A percentile compares a stretch with the other conserved stretches of the same genome.
Evolutionary conservation across 2,329 filamentous ascomycete species (phyloP).

Genomic region (Apiospora saccharicola): DNA sequence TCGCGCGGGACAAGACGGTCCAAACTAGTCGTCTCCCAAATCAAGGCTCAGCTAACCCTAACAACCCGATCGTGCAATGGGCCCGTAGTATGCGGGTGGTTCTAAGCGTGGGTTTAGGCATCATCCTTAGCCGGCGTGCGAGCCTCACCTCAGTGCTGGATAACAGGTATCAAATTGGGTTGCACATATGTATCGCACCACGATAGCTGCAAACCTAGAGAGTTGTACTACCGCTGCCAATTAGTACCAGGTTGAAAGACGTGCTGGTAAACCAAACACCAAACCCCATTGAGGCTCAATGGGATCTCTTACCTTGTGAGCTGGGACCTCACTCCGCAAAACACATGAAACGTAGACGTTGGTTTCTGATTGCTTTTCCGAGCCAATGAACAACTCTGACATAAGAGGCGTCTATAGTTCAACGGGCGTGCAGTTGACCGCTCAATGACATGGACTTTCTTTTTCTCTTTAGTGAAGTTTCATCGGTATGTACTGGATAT

Average conservation of each 20-base stretch:
- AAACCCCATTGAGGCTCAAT: not conserved
- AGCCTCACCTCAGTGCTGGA: not conserved
- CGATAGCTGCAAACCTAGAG: not conserved
- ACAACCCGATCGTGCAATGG: constrained; percentile 1
- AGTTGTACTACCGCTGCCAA: not conserved
- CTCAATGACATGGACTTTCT: constrained; percentile 18
- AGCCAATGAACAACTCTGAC: not conserved
- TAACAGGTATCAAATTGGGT: not conserved
- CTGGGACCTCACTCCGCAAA: not conserved
- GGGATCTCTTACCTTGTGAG: not conserved
- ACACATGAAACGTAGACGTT: constrained; percentile 13
- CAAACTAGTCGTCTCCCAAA: not conserved
- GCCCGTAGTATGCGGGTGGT: not conserved
- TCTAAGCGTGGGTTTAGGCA: not conserved
- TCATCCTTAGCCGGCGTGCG: not conserved
- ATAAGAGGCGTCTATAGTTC: not conserved
- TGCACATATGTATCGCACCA: not conserved
- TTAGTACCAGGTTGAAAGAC: not conserved
- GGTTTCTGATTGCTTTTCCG: constrained; percentile 6
- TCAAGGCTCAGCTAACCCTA: not conserved
- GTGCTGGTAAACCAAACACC: too few species aligned
- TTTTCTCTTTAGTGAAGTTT: constrained; percentile 14
- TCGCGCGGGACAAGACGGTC: not conserved
- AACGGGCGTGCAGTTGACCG: constrained; percentile 18
- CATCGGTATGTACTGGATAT: constrained; percentile 1